phyloP scores from a whole-genome alignment of 2,329 filamentous ascomycete species.

The Lizonia empirigonia region DNA sequence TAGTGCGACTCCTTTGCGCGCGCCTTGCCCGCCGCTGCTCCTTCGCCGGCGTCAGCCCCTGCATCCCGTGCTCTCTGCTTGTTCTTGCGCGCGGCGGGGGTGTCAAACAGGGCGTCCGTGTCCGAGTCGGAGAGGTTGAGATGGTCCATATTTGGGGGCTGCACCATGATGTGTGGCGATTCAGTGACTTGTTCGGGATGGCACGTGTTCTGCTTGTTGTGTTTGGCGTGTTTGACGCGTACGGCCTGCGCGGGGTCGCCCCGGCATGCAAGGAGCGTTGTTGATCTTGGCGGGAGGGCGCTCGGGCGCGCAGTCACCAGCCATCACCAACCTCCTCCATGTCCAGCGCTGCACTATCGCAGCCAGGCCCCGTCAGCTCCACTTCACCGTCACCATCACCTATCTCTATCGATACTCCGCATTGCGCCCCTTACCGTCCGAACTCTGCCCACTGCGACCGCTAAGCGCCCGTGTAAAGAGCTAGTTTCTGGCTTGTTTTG shows the following conservation, averaged over 20 bases:
- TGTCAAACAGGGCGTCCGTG: conserved; percentile 62
- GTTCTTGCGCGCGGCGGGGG: conserved; percentile 55
- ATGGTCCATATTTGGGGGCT: conserved; percentile 57
- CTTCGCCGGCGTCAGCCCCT: conserved; percentile 49
- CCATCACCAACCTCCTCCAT: conserved; percentile 36
- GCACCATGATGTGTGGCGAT: conserved; percentile 24
- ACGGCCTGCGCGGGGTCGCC: conserved; percentile 20
- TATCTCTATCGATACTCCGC: conserved; percentile 17
- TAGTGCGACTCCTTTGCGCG: conserved; percentile 58
- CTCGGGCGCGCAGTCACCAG: conserved; percentile 18
- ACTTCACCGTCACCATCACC: conserved; percentile 15
- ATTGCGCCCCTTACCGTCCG: conserved; percentile 8
- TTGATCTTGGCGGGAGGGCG: conserved; percentile 10
- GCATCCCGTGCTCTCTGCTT: conserved; percentile 46
- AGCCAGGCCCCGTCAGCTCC: conserved; percentile 21
- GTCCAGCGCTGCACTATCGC: conserved; percentile 16
- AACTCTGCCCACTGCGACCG: conserved; percentile 6
- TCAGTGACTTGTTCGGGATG: background rate
- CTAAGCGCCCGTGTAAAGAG: conserved; percentile 12
- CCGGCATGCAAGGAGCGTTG: conserved; percentile 11
- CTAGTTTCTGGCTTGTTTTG: conserved; percentile 33
- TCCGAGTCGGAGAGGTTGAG: conserved; percentile 61
- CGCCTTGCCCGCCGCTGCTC: conserved; percentile 46
- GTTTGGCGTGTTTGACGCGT: conserved; percentile 39
- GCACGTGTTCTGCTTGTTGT: conserved; percentile 25